Evolutionary conservation across 1,139 yeast genomes (phyloP).

Genomic region (Suhomyces ambrosiae): DNA sequence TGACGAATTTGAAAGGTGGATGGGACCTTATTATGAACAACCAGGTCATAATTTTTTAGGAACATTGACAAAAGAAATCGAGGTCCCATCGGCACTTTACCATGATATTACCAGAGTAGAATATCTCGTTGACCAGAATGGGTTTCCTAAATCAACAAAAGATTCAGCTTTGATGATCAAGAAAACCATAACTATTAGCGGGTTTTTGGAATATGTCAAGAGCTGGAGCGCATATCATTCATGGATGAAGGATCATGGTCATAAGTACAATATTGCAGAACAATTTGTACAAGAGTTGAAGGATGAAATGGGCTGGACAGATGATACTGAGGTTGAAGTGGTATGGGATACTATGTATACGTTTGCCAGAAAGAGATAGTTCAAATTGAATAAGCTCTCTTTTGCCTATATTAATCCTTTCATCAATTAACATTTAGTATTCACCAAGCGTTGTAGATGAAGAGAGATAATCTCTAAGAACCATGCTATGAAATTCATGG

Average conservation of each 20-base stretch:
- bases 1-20: conserved; percentile 40
- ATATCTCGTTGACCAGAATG: conserved; percentile 25
- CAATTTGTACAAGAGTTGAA: conserved; percentile 27
- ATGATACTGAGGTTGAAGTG: conserved; percentile 32
- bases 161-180: conserved; percentile 26
- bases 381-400: too few relatives aligned
- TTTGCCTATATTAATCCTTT: too few relatives aligned
- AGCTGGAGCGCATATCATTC: conserved; percentile 45
- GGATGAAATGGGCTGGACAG: conserved; percentile 32
- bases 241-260: conserved; percentile 29
- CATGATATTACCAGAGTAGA: conserved; percentile 29
- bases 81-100: conserved; percentile 34
- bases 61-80: conserved; percentile 25
- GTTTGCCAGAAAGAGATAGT: conserved; percentile 28
- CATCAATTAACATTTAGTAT: too few relatives aligned
- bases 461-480: too few relatives aligned
- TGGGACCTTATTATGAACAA: conserved; percentile 49
- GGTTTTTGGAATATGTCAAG: conserved; percentile 32
- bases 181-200: conserved; percentile 24
- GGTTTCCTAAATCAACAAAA: conserved; percentile 18
- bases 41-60: conserved; percentile 45
- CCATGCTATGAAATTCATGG: too few relatives aligned
- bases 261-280: conserved; percentile 25
- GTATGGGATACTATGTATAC: conserved; percentile 48
- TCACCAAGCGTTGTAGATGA: too few relatives aligned